These are phyloP conservation scores for Corylus heterophylla DNA, from an alignment of 306 rosid genomes.

Conservation along the genomic window DNA sequence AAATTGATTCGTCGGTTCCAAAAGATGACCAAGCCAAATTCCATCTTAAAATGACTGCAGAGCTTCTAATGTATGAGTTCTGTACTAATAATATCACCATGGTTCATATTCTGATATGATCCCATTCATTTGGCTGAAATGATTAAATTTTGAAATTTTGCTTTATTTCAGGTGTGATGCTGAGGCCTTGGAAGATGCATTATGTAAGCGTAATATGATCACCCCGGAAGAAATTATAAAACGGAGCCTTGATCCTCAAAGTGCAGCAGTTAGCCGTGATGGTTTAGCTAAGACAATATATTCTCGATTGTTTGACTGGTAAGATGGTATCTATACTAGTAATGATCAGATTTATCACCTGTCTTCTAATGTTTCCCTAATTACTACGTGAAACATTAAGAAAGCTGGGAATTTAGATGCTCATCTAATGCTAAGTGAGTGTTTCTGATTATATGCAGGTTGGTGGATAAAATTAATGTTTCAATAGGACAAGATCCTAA, in stretches of 20 bases:
- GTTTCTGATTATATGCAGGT: slow-evolving; percentile 55
- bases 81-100: slow-evolving; percentile 11
- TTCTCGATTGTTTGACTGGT: slow-evolving; percentile 98
- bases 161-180: slow-evolving; percentile 69
- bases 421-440: slow-evolving; percentile 29
- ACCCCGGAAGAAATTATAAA: slow-evolving; percentile 99
- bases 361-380: slow-evolving; percentile 1
- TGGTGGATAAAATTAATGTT: slow-evolving; percentile 90
- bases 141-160: slow-evolving; percentile 22
- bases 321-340: slow-evolving; percentile 26
- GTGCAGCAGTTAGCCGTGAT: slow-evolving; percentile 85
- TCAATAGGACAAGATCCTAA: slow-evolving; percentile 92
- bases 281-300: slow-evolving; percentile 94
- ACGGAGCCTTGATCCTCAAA: slow-evolving; percentile 94
- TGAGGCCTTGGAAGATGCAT: slow-evolving; percentile 81
- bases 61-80: slow-evolving; percentile 82
- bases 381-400: slow-evolving; percentile 2
- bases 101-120: slow-evolving; percentile 17
- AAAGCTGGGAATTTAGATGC: slow-evolving; percentile 22
- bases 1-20: slow-evolving; percentile 85
- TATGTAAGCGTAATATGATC: slow-evolving; percentile 97
- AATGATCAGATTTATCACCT: slow-evolving; percentile 18
- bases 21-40: slow-evolving; percentile 86
- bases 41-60: slow-evolving; percentile 82
- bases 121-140: slow-evolving; percentile 25